These are phyloP conservation scores for Adenanthera pavonina DNA, from an alignment of 306 rosid species.

Conservation along the genomic window DNA sequence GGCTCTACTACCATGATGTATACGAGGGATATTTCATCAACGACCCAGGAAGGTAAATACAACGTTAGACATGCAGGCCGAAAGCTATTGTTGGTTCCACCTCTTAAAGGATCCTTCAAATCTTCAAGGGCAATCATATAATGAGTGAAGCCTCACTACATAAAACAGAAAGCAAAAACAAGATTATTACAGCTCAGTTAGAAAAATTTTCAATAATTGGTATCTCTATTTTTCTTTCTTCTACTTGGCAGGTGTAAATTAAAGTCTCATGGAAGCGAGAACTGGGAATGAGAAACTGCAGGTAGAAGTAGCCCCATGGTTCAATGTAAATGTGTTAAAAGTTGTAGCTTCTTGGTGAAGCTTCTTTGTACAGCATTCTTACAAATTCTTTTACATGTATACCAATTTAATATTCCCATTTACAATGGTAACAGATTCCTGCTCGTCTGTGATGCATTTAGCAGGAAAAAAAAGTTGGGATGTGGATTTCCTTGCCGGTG, in stretches of 20 bases:
- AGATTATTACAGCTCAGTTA: slow-evolving; percentile 1
- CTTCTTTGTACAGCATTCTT: neutral
- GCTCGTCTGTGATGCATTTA: slow-evolving; percentile 53
- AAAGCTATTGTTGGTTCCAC: slow-evolving; percentile 61
- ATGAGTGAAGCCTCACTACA: slow-evolving; percentile 26
- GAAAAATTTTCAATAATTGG: neutral
- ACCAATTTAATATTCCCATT: neutral
- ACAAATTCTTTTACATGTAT: neutral
- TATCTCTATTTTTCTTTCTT: neutral
- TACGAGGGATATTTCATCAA: slow-evolving; percentile 46
- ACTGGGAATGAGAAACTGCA: neutral
- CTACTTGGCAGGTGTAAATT: slow-evolving; percentile 5
- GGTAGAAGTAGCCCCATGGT: neutral
- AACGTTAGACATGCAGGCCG: slow-evolving; percentile 51
- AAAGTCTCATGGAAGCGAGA: neutral
- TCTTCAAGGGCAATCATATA: slow-evolving; percentile 32
- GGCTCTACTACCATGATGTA: slow-evolving; percentile 78
- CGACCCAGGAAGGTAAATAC: slow-evolving; percentile 48
- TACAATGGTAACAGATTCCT: slow-evolving; percentile 25
- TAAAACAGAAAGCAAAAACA: slow-evolving; percentile 16
- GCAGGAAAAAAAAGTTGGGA: slow-evolving; percentile 34
- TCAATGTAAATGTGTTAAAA: slow-evolving; percentile 4
- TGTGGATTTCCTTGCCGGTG: slow-evolving; percentile 30
- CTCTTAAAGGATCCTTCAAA: slow-evolving; percentile 40
- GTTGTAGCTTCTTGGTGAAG: neutral